phyloP scores from a whole-genome alignment of 371 early-diverging fungal genomes.

The Chytridium lagenaria region DNA sequence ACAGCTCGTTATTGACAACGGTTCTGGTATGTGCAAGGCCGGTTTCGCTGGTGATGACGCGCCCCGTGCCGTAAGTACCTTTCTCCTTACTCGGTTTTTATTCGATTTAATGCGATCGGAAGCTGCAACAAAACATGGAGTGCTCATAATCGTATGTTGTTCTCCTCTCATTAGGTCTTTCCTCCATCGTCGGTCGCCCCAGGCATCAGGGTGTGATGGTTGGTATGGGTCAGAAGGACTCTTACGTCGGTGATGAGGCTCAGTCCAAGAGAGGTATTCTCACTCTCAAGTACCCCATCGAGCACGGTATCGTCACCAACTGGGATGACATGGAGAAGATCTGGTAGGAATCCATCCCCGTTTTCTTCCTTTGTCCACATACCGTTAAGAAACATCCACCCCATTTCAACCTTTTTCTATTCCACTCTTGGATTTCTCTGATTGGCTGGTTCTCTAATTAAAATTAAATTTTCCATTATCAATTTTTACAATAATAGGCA shows the following conservation, averaged over 20 bases:
- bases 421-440: not conserved
- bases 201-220: constrained; percentile 99
- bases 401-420: constrained; percentile 1
- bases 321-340: constrained; percentile 99
- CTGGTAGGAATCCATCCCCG: constrained; percentile 63
- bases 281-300: constrained; percentile 99
- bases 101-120: constrained; percentile 14
- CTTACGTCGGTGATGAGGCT: constrained; percentile 99
- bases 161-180: constrained; percentile 80
- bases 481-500: constrained; percentile 64
- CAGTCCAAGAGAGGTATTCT: constrained; percentile 99
- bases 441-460: not conserved
- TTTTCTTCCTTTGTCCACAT: not conserved
- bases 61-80: constrained; percentile 93
- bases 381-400: too few relatives aligned
- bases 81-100: constrained; percentile 5
- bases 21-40: constrained; percentile 99
- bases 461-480: not conserved
- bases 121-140: not conserved
- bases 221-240: constrained; percentile 99
- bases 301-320: constrained; percentile 99
- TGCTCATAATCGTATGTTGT: not conserved
- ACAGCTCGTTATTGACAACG: constrained; percentile 93
- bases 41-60: constrained; percentile 99
- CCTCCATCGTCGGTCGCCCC: constrained; percentile 99